Evolutionary conservation across 768 basidiomycete species (phyloP).

Genomic region (Lactarius deliciosus): DNA sequence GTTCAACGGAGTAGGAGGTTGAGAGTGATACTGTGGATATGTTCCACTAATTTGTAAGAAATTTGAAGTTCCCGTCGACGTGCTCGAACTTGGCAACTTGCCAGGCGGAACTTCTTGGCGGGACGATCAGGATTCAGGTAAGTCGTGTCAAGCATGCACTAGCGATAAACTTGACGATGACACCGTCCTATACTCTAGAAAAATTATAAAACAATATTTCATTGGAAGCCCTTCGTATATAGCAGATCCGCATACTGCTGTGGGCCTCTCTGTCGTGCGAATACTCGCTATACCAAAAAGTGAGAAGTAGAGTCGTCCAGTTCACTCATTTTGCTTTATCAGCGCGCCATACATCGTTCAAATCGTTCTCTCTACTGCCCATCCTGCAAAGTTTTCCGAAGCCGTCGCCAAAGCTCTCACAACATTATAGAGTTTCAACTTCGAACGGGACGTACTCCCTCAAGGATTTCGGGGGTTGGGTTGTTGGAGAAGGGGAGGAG

Average conservation of each 20-base stretch:
- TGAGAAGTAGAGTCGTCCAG: conserved; percentile 32
- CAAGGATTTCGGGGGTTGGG: conserved; percentile 74
- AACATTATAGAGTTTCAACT: conserved; percentile 59
- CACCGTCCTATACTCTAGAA: conserved; percentile 47
- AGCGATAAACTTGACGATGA: no score
- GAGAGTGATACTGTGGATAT: no score
- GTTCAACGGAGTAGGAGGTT: no score
- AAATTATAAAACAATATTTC: conserved; percentile 73
- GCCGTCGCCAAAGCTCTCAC: conserved; percentile 83
- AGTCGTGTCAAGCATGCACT: no score
- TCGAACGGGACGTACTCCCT: conserved; percentile 79
- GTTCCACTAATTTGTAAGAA: no score
- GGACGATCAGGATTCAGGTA: no score
- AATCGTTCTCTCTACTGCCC: conserved; percentile 89
- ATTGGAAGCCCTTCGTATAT: conserved; percentile 64
- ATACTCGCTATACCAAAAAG: conserved; percentile 44
- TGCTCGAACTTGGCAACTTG: no score
- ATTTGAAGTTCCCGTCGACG: no score
- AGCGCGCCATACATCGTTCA: conserved; percentile 56
- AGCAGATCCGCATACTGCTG: conserved; percentile 88
- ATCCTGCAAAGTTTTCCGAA: conserved; percentile 95
- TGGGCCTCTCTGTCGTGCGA: no score
- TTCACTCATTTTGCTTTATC: conserved; percentile 5
- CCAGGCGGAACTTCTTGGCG: no score
- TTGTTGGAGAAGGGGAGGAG: conserved; percentile 60